Evolutionary conservation across 208 protist species (phyloP), one percentile per base, ranked within the genome.

Genomic region (Leishmania lainsoni): DNA sequence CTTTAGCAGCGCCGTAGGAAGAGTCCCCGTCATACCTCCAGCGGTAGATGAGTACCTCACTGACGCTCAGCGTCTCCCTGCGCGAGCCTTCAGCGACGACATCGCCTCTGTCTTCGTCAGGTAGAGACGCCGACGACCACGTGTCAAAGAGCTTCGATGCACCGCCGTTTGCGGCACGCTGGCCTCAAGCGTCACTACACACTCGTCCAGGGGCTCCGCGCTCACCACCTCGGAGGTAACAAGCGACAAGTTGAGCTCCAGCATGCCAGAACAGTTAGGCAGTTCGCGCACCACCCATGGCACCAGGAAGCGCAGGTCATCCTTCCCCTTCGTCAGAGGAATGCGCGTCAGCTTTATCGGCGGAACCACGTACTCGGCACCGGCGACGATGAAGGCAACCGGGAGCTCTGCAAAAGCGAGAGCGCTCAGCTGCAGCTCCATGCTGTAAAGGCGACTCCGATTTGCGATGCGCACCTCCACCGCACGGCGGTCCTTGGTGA

Each of bases 151-250:
- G 68, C 12, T 48, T 58, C 12, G 65, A 52, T 32, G 74, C 51
- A 84, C 51, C 20, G 42, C 42, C 6, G 65, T 42, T 0, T 81
- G 79, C 16, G 82, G 73, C 26, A 85, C 77, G 10, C 48, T 63
- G 32, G 83, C 74, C 52, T 93, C 87, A 17, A 94, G 81, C 49
- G 81, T 78, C 20, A 97, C 76, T 16, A 89, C 61, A n/a, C 87
- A 92, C 63, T 97, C 92, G 45, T 97, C 94, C 52, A 97, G 78
- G 45, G 91, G 94, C 82, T 97, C 91, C 42, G 87, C 86, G 78
- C 89, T 91, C 32, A 94, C 83, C 14, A 93, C 81, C 29, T 90
- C 92, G 12, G 78, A 76, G 29, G 65, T 58, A 16, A 94, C 77
- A 49, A 92, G 79, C 16, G 87, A 91, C 45, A 97, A 81, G 76